Evolutionary conservation across 768 basidiomycete genomes (phyloP).

Genomic region (Termitomyces titanicus): DNA sequence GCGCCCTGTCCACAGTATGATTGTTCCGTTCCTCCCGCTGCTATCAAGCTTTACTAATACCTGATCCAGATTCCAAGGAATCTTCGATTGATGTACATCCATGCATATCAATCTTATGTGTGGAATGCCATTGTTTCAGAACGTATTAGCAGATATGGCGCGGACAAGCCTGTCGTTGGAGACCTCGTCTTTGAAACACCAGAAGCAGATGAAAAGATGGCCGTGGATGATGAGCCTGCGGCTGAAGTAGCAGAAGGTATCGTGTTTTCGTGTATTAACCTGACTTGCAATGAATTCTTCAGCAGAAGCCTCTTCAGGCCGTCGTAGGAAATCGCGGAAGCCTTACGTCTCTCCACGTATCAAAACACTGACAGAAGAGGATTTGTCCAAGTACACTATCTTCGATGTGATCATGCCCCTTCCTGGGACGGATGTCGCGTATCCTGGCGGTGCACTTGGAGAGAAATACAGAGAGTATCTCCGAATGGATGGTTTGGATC

Average conservation of each 20-base stretch:
- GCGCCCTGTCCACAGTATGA: conserved; percentile 77
- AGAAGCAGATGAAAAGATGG: conserved; percentile 29
- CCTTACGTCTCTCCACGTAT: conserved; percentile 70
- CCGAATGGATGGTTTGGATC: conserved; percentile 82
- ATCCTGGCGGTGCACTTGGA: conserved; percentile 85
- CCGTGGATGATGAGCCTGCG: conserved; percentile 28
- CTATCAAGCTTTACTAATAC: not conserved
- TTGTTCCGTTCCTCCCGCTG: conserved; percentile 1
- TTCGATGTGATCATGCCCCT: conserved; percentile 98
- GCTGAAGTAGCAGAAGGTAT: conserved; percentile 26
- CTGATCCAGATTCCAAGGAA: conserved; percentile 83
- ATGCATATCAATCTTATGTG: conserved; percentile 97
- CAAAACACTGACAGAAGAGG: conserved; percentile 73
- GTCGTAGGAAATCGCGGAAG: conserved; percentile 36
- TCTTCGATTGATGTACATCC: conserved; percentile 94
- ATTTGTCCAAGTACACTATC: conserved; percentile 79
- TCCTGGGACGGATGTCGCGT: conserved; percentile 91
- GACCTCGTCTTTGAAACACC: conserved; percentile 80
- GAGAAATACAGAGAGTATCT: conserved; percentile 83
- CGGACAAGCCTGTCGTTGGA: conserved; percentile 72
- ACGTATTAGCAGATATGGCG: conserved; percentile 76
- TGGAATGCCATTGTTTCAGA: conserved; percentile 98
- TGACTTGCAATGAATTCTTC: not conserved
- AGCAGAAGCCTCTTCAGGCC: conserved; percentile 22
- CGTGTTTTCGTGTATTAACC: conserved; percentile 11